Conservation (phyloP, 345 rosid genomes). For the Physaria fendleri region DNA sequence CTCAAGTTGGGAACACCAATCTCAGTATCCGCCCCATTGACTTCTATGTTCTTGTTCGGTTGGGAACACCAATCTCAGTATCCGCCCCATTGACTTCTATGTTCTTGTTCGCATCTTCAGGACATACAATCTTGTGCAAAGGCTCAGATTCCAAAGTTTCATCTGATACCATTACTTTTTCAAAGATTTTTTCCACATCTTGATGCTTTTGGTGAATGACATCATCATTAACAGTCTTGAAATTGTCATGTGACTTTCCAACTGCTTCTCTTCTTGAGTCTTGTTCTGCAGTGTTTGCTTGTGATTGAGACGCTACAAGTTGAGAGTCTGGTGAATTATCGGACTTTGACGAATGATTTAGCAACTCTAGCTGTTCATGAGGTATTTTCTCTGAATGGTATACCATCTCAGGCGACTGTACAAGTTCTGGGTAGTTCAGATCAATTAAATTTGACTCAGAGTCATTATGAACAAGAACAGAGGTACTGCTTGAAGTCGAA, state of each 20-base stretch:
- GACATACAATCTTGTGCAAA: conserved; percentile 30
- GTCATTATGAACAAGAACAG: conserved; percentile 37
- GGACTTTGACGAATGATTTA: conserved; percentile 65
- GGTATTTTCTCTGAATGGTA: conserved; percentile 74
- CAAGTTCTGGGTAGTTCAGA: conserved; percentile 45
- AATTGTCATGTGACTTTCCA: conserved; percentile 35
- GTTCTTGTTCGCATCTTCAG: conserved; percentile 31
- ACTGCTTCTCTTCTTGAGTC: conserved; percentile 37
- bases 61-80: conserved; percentile 30
- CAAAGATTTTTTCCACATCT: conserved; percentile 34
- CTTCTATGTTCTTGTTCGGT: conserved; percentile 28
- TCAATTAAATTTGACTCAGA: conserved; percentile 46
- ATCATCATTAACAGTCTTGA: conserved; percentile 36
- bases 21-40: conserved; percentile 32
- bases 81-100: conserved; percentile 27
- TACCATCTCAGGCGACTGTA: conserved; percentile 44
- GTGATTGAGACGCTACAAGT: conserved; percentile 48
- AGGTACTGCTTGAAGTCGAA: conserved; percentile 33
- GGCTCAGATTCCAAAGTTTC: conserved; percentile 32
- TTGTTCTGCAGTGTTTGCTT: conserved; percentile 35
- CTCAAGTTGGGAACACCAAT: conserved; percentile 24
- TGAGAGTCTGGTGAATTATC: conserved; percentile 69
- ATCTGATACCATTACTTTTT: conserved; percentile 37
- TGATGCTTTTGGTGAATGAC: conserved; percentile 37
- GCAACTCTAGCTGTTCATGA: conserved; percentile 55